A percentile compares a stretch with the other conserved stretches of the same genome.
These are phyloP conservation scores for Delphinella strobiligena DNA, from an alignment of 2,329 filamentous ascomycete species.

Conservation along the genomic window DNA sequence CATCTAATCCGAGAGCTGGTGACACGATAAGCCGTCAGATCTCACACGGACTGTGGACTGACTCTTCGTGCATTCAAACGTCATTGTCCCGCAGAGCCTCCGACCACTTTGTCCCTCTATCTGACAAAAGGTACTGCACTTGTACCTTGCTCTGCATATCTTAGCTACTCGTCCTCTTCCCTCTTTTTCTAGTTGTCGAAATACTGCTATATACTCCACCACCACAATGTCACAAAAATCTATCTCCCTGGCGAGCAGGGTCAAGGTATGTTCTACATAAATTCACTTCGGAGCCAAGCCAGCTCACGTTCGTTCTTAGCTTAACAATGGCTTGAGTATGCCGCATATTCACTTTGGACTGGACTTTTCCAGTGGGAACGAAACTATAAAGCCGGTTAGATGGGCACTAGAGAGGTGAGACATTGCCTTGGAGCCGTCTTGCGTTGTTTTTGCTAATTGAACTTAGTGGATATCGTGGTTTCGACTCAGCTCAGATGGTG, in stretches of 20 bases:
- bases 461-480: conserved; percentile 30
- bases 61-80: too few species aligned
- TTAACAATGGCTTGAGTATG: conserved; percentile 54
- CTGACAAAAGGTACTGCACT: too few species aligned
- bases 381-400: conserved; percentile 46
- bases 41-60: too few species aligned
- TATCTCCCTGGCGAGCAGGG: conserved; percentile 32
- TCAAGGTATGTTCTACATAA: conserved; percentile 20
- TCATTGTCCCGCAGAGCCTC: too few species aligned
- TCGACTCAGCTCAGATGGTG: conserved; percentile 53
- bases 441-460: not conserved
- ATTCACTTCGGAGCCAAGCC: conserved; percentile 15
- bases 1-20: too few species aligned
- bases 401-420: conserved; percentile 36
- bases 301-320: conserved; percentile 26
- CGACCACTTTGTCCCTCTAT: too few species aligned
- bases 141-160: too few species aligned
- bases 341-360: conserved; percentile 63
- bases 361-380: conserved; percentile 54
- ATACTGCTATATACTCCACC: too few species aligned
- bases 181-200: too few species aligned
- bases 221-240: conserved; percentile 20
- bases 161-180: too few species aligned
- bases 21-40: too few species aligned
- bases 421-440: not conserved